Evolutionary conservation across 352 stramenopile genomes (phyloP), one percentile per base, ranked within the genome.

Genomic region (Pythium inflatum): DNA sequence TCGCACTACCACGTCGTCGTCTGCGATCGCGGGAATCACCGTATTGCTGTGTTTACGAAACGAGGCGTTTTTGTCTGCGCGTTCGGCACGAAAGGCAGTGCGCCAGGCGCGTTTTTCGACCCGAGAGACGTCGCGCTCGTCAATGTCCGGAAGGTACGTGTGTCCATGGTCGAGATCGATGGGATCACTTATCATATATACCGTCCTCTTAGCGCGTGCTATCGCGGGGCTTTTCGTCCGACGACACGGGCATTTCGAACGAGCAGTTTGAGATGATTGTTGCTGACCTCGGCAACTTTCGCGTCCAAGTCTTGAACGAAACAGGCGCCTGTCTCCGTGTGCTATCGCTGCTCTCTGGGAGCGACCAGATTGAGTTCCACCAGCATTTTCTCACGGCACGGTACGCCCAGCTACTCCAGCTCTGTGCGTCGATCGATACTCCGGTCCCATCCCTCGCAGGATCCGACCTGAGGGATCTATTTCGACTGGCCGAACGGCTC

Each of bases 191-290:
- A n/a, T n/a, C n/a, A n/a, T n/a, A n/a, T n/a, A n/a, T n/a, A n/a
- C 62, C 28, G 50, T 40, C 24, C 16, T 11, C 53, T 45, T 27
- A 91, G 82, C 71, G 79, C 5, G 83, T 67, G 2, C 64, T 89
- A 9, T 75, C 69, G 14, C 70, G 84, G n/a, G 82, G 79, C 0
- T 14, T 87, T 22, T 45, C 54, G 18, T 20, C 48, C n/a, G 67
- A 79, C 50, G 76, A 73, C 12, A 76, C 66, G 14, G 66, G 55
- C 2, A 68, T 91, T 43, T 74, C 79, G 18, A 92, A 79, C 36
- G 85, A 93, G 48, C 80, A 89, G 30, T 93, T 93, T 54, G 82
- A 92, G 22, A 77, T 85, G 27, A 72, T 91, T 24, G 76, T 88
- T 14, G 85, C 85, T 7, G 85, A 93, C 28, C 66, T 76, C 24